Conservation (phyloP, 2,329 filamentous ascomycete genomes). For the Elsinoe arachidis region DNA sequence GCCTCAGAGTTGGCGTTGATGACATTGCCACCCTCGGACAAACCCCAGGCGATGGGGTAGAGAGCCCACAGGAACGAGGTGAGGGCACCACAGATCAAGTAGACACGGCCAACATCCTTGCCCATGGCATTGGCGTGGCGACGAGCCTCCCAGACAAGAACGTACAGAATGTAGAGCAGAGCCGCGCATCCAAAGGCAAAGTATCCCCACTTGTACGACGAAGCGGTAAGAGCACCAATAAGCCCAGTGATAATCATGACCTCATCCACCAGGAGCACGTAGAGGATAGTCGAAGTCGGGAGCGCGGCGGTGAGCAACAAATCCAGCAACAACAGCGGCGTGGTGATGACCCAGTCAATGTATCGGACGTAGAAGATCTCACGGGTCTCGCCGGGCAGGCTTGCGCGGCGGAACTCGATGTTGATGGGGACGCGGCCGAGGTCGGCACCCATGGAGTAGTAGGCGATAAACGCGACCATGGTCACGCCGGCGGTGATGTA, state of each 20-base stretch:
- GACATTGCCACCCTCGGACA: constrained; percentile 56
- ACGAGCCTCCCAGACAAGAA: constrained; percentile 49
- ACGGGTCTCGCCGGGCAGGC: constrained; percentile 43
- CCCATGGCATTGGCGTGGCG: constrained; percentile 49
- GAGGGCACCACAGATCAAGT: constrained; percentile 47
- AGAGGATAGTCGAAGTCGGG: constrained; percentile 56
- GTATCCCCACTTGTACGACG: constrained; percentile 61
- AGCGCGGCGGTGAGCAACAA: constrained; percentile 56
- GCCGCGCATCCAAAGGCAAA: constrained; percentile 46
- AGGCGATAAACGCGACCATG: constrained; percentile 52
- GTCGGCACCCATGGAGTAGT: constrained; percentile 60
- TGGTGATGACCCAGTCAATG: constrained; percentile 58
- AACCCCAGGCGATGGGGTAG: constrained; percentile 57
- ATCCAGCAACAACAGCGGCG: constrained; percentile 54
- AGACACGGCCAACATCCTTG: constrained; percentile 44
- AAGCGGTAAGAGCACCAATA: constrained; percentile 54
- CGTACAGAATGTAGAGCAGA: constrained; percentile 53
- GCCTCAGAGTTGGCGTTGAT: constrained; percentile 59
- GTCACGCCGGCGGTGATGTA: constrained; percentile 54
- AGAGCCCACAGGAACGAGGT: constrained; percentile 56
- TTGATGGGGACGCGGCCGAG: constrained; percentile 54
- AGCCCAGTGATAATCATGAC: constrained; percentile 61
- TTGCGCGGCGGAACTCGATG: constrained; percentile 48
- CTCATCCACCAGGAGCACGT: constrained; percentile 53
- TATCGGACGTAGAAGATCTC: constrained; percentile 61